Conservation (phyloP, 805 yeast species). For the Starmerella bacillaris region DNA sequence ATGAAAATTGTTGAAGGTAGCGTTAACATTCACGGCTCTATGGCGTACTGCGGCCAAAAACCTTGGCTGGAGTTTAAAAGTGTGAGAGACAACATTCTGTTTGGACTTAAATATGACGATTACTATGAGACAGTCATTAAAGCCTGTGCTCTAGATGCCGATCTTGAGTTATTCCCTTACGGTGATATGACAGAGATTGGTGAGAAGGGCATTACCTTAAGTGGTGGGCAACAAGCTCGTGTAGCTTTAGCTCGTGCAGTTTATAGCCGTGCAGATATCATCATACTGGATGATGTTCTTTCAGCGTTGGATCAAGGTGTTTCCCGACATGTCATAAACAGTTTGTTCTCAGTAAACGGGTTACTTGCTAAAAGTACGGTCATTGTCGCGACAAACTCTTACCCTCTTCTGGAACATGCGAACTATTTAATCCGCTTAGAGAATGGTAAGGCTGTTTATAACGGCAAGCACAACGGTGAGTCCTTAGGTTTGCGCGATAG, state of each 20-base stretch:
- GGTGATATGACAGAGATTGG: conserved; percentile 85
- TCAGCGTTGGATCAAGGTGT: conserved; percentile 94
- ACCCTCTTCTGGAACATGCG: not conserved
- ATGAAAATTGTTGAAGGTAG: conserved; percentile 52
- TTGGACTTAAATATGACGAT: conserved; percentile 65
- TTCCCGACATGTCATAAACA: conserved; percentile 57
- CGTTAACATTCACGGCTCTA: conserved; percentile 45
- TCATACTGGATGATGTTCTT: conserved; percentile 73
- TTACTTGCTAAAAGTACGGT: conserved; percentile 49
- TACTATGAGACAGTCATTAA: conserved; percentile 37
- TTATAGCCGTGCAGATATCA: conserved; percentile 78
- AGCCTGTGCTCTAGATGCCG: conserved; percentile 69
- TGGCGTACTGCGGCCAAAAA: conserved; percentile 72
- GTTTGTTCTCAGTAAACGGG: conserved; percentile 52
- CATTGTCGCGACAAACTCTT: conserved; percentile 50
- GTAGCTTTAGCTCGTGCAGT: conserved; percentile 83
- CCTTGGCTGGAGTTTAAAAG: conserved; percentile 92
- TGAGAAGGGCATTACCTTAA: conserved; percentile 85
- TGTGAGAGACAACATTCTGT: conserved; percentile 55
- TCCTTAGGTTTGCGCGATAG: not conserved
- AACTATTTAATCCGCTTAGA: not conserved
- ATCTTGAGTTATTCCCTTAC: conserved; percentile 54
- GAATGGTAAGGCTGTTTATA: not conserved
- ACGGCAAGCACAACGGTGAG: not conserved
- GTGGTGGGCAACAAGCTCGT: conserved; percentile 93